These are phyloP conservation scores for Camellia sinensis DNA, from an alignment of 148 eudicot species.

Conservation along the genomic window DNA sequence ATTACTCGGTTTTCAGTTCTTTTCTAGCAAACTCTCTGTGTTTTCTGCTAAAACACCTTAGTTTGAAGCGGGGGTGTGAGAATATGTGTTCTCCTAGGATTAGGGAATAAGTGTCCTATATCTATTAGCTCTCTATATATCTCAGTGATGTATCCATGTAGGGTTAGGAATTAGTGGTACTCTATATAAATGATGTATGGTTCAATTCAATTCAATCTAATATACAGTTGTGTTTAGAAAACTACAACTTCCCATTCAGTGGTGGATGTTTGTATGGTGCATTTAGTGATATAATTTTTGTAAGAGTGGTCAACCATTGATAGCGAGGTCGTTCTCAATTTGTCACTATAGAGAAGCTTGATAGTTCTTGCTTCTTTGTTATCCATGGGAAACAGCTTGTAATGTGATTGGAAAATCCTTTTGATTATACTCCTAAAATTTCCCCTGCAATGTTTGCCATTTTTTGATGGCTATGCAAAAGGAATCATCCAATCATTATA, in stretches of 20 bases:
- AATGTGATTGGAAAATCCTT: neutral
- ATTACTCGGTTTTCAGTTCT: too few species aligned
- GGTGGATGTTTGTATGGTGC: neutral
- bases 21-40: too few species aligned
- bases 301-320: conserved; percentile 2
- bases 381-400: neutral
- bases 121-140: too few species aligned
- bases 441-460: neutral
- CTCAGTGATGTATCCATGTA: too few species aligned
- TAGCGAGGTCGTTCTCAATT: neutral
- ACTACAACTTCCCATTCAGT: neutral
- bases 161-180: too few species aligned
- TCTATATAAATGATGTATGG: too few species aligned
- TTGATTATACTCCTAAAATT: neutral
- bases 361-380: neutral
- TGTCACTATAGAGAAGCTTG: neutral
- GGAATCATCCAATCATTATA: conserved; percentile 6
- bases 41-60: too few species aligned
- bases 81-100: too few species aligned
- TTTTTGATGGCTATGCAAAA: neutral
- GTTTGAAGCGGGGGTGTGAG: too few species aligned
- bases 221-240: too few species aligned
- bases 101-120: too few species aligned
- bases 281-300: neutral
- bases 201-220: too few species aligned